Conservation (phyloP, 352 stramenopile species). For the Thraustochytrium sp. region DNA sequence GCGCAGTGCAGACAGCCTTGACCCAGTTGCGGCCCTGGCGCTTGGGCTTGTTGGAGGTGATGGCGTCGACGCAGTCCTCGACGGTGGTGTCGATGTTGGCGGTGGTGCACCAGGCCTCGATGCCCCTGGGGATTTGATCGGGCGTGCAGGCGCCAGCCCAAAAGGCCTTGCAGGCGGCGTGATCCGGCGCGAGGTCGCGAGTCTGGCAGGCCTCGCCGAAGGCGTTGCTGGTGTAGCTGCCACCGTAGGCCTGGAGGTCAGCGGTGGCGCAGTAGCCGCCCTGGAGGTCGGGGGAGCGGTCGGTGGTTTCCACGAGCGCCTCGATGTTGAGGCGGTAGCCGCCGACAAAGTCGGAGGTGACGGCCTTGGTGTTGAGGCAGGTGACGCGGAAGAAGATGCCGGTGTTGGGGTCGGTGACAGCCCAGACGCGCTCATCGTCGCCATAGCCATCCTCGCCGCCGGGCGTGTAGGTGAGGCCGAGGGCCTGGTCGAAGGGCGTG, state of each 20-base stretch:
- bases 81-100: constrained; percentile 1
- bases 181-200: neutral
- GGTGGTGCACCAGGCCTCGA: neutral
- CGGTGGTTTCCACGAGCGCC: neutral
- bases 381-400: constrained; percentile 16
- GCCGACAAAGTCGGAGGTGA: neutral
- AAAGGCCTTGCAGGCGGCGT: constrained; percentile 6
- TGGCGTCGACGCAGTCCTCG: neutral
- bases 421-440: neutral
- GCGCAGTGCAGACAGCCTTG: neutral
- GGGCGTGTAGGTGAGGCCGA: neutral
- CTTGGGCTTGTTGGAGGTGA: neutral
- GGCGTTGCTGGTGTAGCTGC: neutral
- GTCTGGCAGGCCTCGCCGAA: neutral
- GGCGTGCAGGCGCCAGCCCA: neutral
- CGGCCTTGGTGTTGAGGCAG: neutral
- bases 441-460: neutral
- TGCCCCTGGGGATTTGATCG: neutral
- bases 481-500: neutral
- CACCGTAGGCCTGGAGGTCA: neutral
- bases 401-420: neutral
- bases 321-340: constrained; percentile 30
- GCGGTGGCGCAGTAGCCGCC: neutral
- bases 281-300: too few species aligned
- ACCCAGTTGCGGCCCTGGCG: neutral